A percentile compares a stretch with the other conserved stretches of the same genome.
Conservation (phyloP, 2,329 filamentous ascomycete genomes). For the Alternaria infectoria region DNA sequence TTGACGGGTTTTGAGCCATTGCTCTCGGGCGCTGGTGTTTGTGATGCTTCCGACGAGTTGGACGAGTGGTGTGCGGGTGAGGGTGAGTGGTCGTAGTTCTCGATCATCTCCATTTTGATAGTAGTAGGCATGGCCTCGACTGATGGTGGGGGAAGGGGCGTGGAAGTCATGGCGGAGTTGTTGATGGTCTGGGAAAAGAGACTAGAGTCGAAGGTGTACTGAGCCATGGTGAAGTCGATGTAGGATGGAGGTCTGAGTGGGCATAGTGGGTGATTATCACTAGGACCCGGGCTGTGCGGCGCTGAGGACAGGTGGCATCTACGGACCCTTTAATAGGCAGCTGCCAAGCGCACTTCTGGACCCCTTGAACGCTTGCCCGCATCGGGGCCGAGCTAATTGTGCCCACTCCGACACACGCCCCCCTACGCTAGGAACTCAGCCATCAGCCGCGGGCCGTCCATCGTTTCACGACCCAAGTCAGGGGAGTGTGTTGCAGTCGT, state of each 20-base stretch:
- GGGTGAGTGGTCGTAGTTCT: slow-evolving; percentile 33
- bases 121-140: slow-evolving; percentile 38
- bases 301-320: slow-evolving; percentile 40
- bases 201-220: slow-evolving; percentile 29
- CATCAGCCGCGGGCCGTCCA: slow-evolving; percentile 32
- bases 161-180: slow-evolving; percentile 30
- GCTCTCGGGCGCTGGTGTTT: slow-evolving; percentile 29
- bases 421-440: slow-evolving; percentile 21
- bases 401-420: slow-evolving; percentile 13
- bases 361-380: slow-evolving; percentile 26
- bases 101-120: slow-evolving; percentile 53
- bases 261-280: slow-evolving; percentile 39
- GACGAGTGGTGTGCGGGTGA: slow-evolving; percentile 27
- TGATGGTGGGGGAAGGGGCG: slow-evolving; percentile 29
- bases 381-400: slow-evolving; percentile 7
- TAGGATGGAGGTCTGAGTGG: slow-evolving; percentile 36
- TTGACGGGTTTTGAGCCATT: slow-evolving; percentile 68
- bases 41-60: slow-evolving; percentile 23
- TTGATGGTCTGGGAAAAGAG: slow-evolving; percentile 31
- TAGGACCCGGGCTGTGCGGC: slow-evolving; percentile 35
- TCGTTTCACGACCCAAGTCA: slow-evolving; percentile 33
- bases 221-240: slow-evolving; percentile 34
- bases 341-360: slow-evolving; percentile 15
- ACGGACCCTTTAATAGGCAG: slow-evolving; percentile 45
- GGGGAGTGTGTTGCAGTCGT: slow-evolving; percentile 19